These are phyloP conservation scores for Digitaria exilis DNA, from an alignment of 202 grass and related monocot species.

Conservation along the genomic window DNA sequence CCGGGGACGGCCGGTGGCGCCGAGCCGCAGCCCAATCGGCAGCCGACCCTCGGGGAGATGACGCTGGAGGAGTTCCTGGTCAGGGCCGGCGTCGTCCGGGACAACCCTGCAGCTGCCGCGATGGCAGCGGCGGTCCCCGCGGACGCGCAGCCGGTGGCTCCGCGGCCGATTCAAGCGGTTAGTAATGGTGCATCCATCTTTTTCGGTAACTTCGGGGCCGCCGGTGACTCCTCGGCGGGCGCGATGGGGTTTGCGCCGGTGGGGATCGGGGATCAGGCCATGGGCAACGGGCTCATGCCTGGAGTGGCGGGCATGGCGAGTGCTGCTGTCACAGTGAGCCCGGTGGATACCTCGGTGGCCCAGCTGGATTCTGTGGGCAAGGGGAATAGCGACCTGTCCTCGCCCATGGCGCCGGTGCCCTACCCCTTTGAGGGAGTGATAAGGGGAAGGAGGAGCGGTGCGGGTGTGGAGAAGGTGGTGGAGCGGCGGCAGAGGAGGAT, in stretches of 20 bases:
- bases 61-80: slow-evolving; percentile 71
- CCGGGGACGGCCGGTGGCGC: too few species aligned
- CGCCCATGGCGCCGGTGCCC: slow-evolving; percentile 46
- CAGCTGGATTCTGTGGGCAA: slow-evolving; percentile 44
- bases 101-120: slow-evolving; percentile 8
- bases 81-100: slow-evolving; percentile 61
- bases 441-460: slow-evolving; percentile 57
- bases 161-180: slow-evolving; percentile 29
- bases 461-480: slow-evolving; percentile 55
- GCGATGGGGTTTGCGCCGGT: slow-evolving; percentile 41
- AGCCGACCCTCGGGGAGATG: slow-evolving; percentile 72
- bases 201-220: slow-evolving; percentile 33
- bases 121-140: background rate
- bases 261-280: slow-evolving; percentile 50
- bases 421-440: slow-evolving; percentile 48
- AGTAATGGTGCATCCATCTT: slow-evolving; percentile 46
- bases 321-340: slow-evolving; percentile 14
- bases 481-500: slow-evolving; percentile 67
- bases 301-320: slow-evolving; percentile 24
- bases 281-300: slow-evolving; percentile 57
- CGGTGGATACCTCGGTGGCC: slow-evolving; percentile 32
- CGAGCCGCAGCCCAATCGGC: slow-evolving; percentile 35
- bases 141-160: slow-evolving; percentile 1
- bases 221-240: slow-evolving; percentile 18
- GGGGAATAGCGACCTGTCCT: slow-evolving; percentile 46